Evolutionary conservation across 2,329 filamentous ascomycete genomes (phyloP), one percentile per base, ranked within the genome.

Genomic region (Alternaria novae-zelandiae): DNA sequence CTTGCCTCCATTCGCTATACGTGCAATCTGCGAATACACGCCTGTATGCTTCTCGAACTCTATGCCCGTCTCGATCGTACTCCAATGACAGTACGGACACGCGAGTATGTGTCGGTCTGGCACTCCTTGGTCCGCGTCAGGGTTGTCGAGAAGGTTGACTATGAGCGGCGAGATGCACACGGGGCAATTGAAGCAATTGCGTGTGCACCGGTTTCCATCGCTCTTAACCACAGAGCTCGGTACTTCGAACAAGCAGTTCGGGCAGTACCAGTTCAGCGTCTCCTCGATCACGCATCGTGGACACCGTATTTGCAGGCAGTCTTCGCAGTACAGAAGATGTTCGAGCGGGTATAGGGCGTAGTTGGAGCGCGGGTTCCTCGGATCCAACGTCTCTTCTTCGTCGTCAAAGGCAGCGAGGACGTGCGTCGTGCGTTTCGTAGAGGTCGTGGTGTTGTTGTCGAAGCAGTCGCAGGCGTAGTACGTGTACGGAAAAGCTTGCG

Each of bases 141-240:
- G 72, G 26, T 67, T 79, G 86, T 94, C 91, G 64, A 94, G 82
- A 20, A 89, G 89, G 57, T 89, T 91, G 56, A 96, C 89, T 20
- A 89, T 86, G 44, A 98, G 86, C 12, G 93, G 91, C 0, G 93
- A 89, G 26, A 92, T 89, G 79, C 96, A 99, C 67, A 94, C 85
- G 0, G 96, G 96, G 73, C 96, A 99, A 77, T 96, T 93, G 83
- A 96, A 98, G 81, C 96, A 99, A 78, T 94, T 97, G 69, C 96
- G 87, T 17, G 93, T 95, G 78, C 96, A 97, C 77, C 94, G 95
- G 81, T 97, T 97, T 46, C 94, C 94, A 76, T 99, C 96, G 72
- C 90, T 92, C 81, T 95, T 94, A 49, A 98, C 88, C 75, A 93
- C 94, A 75, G 93, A 97, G 79, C 92, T 97, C 6, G 95, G 94